Conservation (phyloP, 352 stramenopile species). For the Pythium graminicola region DNA sequence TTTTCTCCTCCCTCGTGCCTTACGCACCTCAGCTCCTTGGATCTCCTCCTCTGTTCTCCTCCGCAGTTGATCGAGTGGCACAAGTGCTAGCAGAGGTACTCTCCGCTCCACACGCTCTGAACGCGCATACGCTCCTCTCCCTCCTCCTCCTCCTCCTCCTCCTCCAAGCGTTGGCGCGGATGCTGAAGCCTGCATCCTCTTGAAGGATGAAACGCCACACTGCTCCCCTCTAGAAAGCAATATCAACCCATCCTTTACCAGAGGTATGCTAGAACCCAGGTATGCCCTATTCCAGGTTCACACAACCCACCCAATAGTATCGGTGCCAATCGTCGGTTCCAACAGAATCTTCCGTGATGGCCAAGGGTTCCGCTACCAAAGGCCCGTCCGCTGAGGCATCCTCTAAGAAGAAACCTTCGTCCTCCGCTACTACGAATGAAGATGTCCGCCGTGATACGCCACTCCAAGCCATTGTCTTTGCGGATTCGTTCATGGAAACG, state of each 20-base stretch:
- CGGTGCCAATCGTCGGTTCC: constrained; percentile 8
- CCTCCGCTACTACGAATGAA: constrained; percentile 28
- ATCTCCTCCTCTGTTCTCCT: not conserved
- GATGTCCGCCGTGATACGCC: constrained; percentile 88
- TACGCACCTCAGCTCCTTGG: not conserved
- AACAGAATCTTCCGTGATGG: not conserved
- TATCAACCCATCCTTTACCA: constrained; percentile 13
- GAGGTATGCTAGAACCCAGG: not conserved
- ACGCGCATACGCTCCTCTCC: constrained; percentile 5
- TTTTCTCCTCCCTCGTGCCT: not conserved
- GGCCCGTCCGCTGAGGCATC: not conserved
- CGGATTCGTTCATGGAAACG: constrained; percentile 92
- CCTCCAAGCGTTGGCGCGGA: constrained; percentile 13
- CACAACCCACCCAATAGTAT: not conserved
- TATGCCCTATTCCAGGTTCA: not conserved
- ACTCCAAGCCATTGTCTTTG: constrained; percentile 96
- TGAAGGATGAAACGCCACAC: too few relatives aligned
- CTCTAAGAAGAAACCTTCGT: constrained; percentile 9
- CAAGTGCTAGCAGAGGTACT: constrained; percentile 41
- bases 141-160: too few relatives aligned
- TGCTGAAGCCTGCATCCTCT: constrained; percentile 9
- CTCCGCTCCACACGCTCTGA: constrained; percentile 22
- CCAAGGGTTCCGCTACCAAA: constrained; percentile 5
- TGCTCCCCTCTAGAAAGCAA: not conserved
- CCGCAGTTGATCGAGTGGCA: constrained; percentile 33